A percentile compares a stretch with the other conserved stretches of the same genome.
phyloP scores from a whole-genome alignment of 2,329 filamentous ascomycete species.

The Beauveria medogensis region DNA sequence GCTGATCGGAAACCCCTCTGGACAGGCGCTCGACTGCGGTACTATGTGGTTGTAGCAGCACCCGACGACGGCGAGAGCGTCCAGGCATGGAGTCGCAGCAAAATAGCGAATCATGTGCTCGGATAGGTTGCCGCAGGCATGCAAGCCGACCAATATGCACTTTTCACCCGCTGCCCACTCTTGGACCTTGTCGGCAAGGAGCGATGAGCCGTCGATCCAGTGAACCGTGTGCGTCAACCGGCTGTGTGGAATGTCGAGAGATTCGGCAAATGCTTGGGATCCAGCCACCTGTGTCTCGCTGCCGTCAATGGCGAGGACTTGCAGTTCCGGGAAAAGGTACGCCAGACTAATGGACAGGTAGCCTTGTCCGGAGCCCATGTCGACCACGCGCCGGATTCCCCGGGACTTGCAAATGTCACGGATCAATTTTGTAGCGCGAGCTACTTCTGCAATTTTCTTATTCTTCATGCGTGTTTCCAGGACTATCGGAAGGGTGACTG shows the following conservation, averaged over 20 bases:
- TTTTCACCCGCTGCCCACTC: conserved; percentile 20
- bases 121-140: conserved; percentile 25
- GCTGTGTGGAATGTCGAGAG: conserved; percentile 16
- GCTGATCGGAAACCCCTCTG: conserved; percentile 31
- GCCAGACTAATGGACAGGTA: conserved; percentile 23
- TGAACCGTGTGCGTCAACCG: conserved; percentile 19
- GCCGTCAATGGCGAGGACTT: conserved; percentile 24
- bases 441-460: conserved; percentile 24
- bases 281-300: conserved; percentile 23
- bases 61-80: conserved; percentile 20
- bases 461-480: conserved; percentile 22
- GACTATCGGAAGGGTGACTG: conserved; percentile 15
- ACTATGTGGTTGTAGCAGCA: conserved; percentile 28
- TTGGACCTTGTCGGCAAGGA: conserved; percentile 17
- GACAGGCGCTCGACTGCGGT: conserved; percentile 26
- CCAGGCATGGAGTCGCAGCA: conserved; percentile 15
- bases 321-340: conserved; percentile 20
- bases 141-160: conserved; percentile 25
- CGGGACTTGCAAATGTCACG: conserved; percentile 16
- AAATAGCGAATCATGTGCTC: conserved; percentile 27
- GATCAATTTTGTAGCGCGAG: conserved; percentile 20
- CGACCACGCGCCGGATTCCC: conserved; percentile 20
- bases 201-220: conserved; percentile 21
- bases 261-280: conserved; percentile 17
- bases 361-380: conserved; percentile 23